Percentiles rank a stretch among this genome's conserved stretches.
Conservation (phyloP, 2,329 filamentous ascomycete genomes). For the Fusarium veterinarium region DNA sequence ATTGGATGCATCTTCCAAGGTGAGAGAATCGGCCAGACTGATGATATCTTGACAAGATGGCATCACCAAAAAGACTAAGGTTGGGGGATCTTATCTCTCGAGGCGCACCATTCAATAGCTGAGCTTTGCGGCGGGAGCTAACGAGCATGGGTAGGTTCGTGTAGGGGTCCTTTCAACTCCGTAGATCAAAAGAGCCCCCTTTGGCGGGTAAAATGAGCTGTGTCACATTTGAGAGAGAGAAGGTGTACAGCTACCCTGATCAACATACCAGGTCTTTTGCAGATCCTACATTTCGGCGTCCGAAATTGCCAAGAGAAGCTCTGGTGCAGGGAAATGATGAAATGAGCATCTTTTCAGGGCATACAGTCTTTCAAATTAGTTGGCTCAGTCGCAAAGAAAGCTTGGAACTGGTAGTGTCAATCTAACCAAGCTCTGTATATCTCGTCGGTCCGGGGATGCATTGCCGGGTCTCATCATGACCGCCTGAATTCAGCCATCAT, state of each 20-base stretch:
- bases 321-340: constrained; percentile 3
- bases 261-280: neutral
- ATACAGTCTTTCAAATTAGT: neutral
- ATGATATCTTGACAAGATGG: constrained; percentile 36
- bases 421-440: constrained; percentile 3
- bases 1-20: constrained; percentile 1
- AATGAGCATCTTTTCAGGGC: neutral
- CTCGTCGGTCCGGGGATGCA: constrained; percentile 5
- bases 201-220: neutral
- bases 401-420: neutral
- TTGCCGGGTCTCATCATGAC: constrained; percentile 27
- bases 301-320: constrained; percentile 16
- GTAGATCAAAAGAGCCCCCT: constrained; percentile 1
- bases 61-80: constrained; percentile 36
- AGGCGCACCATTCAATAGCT: constrained; percentile 30
- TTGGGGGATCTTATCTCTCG: constrained; percentile 31
- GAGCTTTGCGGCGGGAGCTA: constrained; percentile 23
- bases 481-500: constrained; percentile 22
- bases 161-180: constrained; percentile 3
- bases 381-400: neutral
- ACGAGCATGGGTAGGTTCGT: neutral
- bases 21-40: constrained; percentile 16
- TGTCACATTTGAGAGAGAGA: constrained; percentile 9
- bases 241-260: neutral
- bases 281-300: neutral